A percentile compares a stretch with the other conserved stretches of the same genome.
Evolutionary conservation across 1,284 basidiomycete species (phyloP).

Genomic region (Apiotrichum brassicae): DNA sequence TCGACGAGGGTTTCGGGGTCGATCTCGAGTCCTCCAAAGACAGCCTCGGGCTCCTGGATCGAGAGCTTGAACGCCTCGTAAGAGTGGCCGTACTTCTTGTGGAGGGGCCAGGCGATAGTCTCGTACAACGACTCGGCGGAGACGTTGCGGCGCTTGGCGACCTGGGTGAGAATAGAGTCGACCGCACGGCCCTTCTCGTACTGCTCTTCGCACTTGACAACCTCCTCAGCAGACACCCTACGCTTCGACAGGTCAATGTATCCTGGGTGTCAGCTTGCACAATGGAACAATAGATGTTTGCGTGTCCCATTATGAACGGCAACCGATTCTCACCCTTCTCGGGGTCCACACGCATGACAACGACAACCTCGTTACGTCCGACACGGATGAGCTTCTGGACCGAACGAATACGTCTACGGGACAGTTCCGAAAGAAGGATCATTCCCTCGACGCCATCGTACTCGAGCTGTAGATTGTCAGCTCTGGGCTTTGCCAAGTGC

Average conservation of each 20-base stretch:
- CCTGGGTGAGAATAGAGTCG: constrained; percentile 87
- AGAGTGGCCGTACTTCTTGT: constrained; percentile 85
- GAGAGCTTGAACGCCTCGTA: constrained; percentile 98
- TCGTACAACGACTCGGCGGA: constrained; percentile 67
- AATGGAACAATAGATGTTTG: too few species aligned
- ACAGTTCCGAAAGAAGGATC: constrained; percentile 96
- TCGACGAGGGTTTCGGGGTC: constrained; percentile 59
- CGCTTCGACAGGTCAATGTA: constrained; percentile 99
- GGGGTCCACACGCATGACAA: constrained; percentile 96
- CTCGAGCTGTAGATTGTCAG: constrained; percentile 62
- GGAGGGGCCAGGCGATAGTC: constrained; percentile 86
- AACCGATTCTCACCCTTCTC: constrained; percentile 69
- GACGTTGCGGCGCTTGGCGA: constrained; percentile 71
- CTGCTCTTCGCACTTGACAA: constrained; percentile 95
- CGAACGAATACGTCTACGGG: constrained; percentile 89
- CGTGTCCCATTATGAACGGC: too few species aligned
- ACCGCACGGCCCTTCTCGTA: constrained; percentile 98
- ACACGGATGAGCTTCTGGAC: constrained; percentile 98
- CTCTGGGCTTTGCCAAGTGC: too few species aligned
- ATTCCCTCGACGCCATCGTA: constrained; percentile 99
- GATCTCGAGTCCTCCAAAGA: constrained; percentile 66
- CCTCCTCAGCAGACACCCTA: constrained; percentile 97
- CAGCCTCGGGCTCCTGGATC: constrained; percentile 73
- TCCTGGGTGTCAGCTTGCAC: constrained; percentile 59
- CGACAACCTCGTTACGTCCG: constrained; percentile 96